A percentile compares a stretch with the other conserved stretches of the same genome.
These are phyloP conservation scores for Tagetes patula DNA, from an alignment of 129 eudicot species.

Conservation along the genomic window DNA sequence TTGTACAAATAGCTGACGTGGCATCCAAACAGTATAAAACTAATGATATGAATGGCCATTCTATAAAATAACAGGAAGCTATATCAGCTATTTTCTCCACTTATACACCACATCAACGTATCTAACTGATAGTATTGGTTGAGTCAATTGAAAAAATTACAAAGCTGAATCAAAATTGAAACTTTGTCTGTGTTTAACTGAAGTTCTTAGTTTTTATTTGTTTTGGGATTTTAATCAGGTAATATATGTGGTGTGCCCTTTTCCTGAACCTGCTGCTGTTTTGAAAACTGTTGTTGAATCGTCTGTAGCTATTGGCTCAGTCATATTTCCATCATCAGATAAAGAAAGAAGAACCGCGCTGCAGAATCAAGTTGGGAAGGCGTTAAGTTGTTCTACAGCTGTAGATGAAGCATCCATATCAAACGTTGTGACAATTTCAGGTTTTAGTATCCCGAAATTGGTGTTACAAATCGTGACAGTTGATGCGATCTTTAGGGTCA, in stretches of 20 bases:
- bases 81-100: not conserved
- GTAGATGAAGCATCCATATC: conserved; percentile 90
- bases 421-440: conserved; percentile 76
- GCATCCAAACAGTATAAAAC: not conserved
- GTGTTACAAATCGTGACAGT: conserved; percentile 84
- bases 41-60: not conserved
- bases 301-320: conserved; percentile 79
- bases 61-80: not conserved
- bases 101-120: not conserved
- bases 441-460: conserved; percentile 82
- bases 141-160: not conserved
- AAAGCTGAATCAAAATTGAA: not conserved
- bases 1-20: not conserved
- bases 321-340: conserved; percentile 64
- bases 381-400: conserved; percentile 78
- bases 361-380: conserved; percentile 93
- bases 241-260: conserved; percentile 95
- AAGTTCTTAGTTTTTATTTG: not conserved
- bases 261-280: conserved; percentile 88
- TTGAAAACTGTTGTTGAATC: conserved; percentile 82
- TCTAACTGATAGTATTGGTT: not conserved
- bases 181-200: not conserved
- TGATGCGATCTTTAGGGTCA: conserved; percentile 92
- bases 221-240: conserved; percentile 53
- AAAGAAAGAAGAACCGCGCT: conserved; percentile 75